Evolutionary conservation across 495 filamentous ascomycete species (phyloP).

Genomic region (Talaromyces thailandensis): DNA sequence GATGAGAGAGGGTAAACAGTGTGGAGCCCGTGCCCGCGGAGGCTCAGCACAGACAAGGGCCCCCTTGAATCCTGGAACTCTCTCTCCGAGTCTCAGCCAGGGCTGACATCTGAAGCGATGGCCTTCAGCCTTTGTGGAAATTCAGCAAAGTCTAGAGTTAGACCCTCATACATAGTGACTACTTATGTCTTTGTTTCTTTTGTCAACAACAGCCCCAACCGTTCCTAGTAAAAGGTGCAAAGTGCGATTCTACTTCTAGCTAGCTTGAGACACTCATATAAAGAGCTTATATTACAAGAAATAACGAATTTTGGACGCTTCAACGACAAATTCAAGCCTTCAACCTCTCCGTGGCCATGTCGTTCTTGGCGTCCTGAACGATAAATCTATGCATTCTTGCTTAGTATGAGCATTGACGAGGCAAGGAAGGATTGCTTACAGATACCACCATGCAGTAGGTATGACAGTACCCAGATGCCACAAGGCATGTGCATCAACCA

Average conservation of each 20-base stretch:
- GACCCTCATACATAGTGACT: too few relatives aligned
- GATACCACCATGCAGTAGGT: constrained; percentile 89
- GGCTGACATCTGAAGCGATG: too few relatives aligned
- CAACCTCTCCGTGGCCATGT: constrained; percentile 47
- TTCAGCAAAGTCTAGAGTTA: too few relatives aligned
- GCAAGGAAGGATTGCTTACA: constrained; percentile 54
- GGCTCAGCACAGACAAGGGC: neutral
- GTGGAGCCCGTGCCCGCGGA: neutral
- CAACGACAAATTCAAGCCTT: constrained; percentile 28
- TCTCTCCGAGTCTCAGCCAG: neutral
- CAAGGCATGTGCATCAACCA: constrained; percentile 87
- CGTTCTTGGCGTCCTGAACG: constrained; percentile 68
- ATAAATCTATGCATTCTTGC: constrained; percentile 51
- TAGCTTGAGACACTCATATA: neutral
- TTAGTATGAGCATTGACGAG: constrained; percentile 3
- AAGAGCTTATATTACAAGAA: neutral
- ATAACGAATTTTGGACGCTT: neutral
- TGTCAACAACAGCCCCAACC: neutral
- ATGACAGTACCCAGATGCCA: constrained; percentile 93
- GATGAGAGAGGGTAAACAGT: neutral
- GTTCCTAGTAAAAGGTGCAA: neutral
- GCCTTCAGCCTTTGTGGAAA: too few relatives aligned
- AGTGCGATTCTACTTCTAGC: neutral
- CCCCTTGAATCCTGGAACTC: neutral
- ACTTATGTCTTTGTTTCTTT: too few relatives aligned